These are phyloP conservation scores for Mollisia scopiformis DNA, from an alignment of 2,329 filamentous ascomycete species.

Conservation along the genomic window DNA sequence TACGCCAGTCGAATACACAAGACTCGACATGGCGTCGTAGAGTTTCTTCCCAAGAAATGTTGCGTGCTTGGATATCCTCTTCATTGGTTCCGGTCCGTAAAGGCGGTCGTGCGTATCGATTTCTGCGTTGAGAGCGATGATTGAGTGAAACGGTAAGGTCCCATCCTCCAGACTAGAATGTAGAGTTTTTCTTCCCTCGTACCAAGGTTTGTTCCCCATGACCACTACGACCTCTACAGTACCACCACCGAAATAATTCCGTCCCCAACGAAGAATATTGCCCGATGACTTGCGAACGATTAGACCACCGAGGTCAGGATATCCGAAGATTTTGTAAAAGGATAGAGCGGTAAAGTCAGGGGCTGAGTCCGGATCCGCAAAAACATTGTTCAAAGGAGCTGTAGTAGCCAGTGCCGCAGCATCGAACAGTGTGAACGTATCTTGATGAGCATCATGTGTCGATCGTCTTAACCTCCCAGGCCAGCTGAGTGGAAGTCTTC, in stretches of 20 bases:
- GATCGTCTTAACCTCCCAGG: conserved; percentile 47
- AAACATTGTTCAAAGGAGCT: conserved; percentile 61
- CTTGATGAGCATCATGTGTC: conserved; percentile 24
- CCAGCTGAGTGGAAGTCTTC: conserved; percentile 73
- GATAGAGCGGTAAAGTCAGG: conserved; percentile 86
- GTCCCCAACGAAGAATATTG: conserved; percentile 59
- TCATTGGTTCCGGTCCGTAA: conserved; percentile 64
- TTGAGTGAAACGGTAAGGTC: conserved; percentile 84
- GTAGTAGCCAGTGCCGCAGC: conserved; percentile 80
- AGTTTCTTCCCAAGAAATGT: conserved; percentile 62
- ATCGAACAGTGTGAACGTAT: conserved; percentile 72
- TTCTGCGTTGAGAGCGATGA: conserved; percentile 77
- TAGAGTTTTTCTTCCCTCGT: conserved; percentile 70
- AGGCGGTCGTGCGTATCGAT: conserved; percentile 68
- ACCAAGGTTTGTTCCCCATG: conserved; percentile 73
- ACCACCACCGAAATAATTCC: conserved; percentile 86
- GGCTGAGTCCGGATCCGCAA: conserved; percentile 59
- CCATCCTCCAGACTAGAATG: conserved; percentile 87
- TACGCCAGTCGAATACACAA: conserved; percentile 66
- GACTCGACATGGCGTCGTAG: conserved; percentile 54
- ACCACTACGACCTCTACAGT: conserved; percentile 87
- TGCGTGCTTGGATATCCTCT: conserved; percentile 69
- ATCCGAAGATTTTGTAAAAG: conserved; percentile 94
- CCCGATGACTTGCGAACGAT: conserved; percentile 74
- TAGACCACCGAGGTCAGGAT: conserved; percentile 83